Evolutionary conservation across 2,329 filamentous ascomycete genomes (phyloP).

Genomic region (Penicillium digitatum): DNA sequence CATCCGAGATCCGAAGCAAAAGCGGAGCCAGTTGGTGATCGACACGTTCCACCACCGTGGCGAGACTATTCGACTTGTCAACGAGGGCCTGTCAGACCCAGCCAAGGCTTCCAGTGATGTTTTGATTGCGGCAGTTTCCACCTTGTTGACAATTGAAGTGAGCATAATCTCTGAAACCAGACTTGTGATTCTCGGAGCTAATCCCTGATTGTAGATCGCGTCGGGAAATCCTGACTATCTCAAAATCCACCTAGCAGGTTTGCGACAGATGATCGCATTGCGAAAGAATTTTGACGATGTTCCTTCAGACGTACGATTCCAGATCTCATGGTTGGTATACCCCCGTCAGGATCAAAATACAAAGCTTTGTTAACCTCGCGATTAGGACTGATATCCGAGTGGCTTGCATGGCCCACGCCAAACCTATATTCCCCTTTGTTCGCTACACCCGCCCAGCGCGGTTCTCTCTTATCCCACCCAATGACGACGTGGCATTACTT

Average conservation of each 20-base stretch:
- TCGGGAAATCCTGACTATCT: constrained; percentile 40
- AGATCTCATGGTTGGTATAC: constrained; percentile 37
- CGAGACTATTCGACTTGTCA: constrained; percentile 40
- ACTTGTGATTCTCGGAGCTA: background rate
- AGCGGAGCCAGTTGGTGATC: constrained; percentile 32
- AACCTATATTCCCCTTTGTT: constrained; percentile 39
- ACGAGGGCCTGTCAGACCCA: constrained; percentile 37
- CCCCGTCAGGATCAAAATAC: background rate
- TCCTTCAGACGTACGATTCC: constrained; percentile 36
- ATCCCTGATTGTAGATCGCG: constrained; percentile 29
- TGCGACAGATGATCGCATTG: constrained; percentile 39
- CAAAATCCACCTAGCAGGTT: constrained; percentile 39
- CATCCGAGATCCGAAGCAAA: constrained; percentile 31
- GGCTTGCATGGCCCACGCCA: constrained; percentile 38
- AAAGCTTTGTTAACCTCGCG: constrained; percentile 3
- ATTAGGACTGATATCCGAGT: constrained; percentile 41
- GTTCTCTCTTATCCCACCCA: constrained; percentile 30
- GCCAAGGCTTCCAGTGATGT: constrained; percentile 40
- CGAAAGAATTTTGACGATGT: constrained; percentile 39
- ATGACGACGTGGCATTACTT: constrained; percentile 28
- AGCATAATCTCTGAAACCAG: background rate
- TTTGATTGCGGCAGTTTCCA: constrained; percentile 38
- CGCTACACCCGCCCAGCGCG: constrained; percentile 32
- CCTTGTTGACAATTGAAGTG: constrained; percentile 41
- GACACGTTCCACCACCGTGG: constrained; percentile 40